A percentile compares a stretch with the other conserved stretches of the same genome.
These are phyloP conservation scores for Chaetomium globosum DNA, from an alignment of 2,329 filamentous ascomycete genomes.

Conservation along the genomic window DNA sequence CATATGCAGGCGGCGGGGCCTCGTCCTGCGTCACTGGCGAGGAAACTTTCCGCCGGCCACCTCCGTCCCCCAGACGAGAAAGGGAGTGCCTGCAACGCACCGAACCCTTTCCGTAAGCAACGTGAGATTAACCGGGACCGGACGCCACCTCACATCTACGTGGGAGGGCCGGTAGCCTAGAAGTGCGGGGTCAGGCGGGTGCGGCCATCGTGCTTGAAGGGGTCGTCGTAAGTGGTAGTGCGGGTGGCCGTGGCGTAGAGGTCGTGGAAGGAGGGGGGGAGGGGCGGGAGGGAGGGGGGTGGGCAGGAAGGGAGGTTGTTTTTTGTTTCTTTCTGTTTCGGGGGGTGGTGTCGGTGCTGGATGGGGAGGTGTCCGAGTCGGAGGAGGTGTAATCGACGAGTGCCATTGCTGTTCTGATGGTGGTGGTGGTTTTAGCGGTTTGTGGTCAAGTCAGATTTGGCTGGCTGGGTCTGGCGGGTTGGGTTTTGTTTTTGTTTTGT, in stretches of 20 bases:
- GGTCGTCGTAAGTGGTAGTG: constrained; percentile 77
- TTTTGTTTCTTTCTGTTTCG: constrained; percentile 25
- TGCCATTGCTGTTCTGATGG: constrained; percentile 36
- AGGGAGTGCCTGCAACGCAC: too few relatives aligned
- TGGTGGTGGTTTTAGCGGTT: neutral
- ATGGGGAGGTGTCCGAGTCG: constrained; percentile 36
- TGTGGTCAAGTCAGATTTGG: neutral
- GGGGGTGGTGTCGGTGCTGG: constrained; percentile 22
- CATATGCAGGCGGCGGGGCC: constrained; percentile 80
- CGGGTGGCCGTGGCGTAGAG: constrained; percentile 84
- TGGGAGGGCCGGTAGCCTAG: constrained; percentile 92
- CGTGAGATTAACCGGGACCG: constrained; percentile 51
- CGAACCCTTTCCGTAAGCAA: constrained; percentile 25
- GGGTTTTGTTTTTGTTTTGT: neutral
- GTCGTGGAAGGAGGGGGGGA: constrained; percentile 81
- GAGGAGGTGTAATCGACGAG: constrained; percentile 46
- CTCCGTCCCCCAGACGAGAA: too few relatives aligned
- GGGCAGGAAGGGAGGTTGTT: neutral
- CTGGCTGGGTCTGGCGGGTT: neutral
- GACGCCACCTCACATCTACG: constrained; percentile 85
- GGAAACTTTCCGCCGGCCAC: constrained; percentile 63
- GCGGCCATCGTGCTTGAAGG: constrained; percentile 80
- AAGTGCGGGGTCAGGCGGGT: constrained; percentile 80
- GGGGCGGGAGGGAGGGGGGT: constrained; percentile 62
- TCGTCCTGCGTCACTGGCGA: constrained; percentile 78